phyloP scores from a whole-genome alignment of 148 eudicot species.

The Fallopia convolvulus region DNA sequence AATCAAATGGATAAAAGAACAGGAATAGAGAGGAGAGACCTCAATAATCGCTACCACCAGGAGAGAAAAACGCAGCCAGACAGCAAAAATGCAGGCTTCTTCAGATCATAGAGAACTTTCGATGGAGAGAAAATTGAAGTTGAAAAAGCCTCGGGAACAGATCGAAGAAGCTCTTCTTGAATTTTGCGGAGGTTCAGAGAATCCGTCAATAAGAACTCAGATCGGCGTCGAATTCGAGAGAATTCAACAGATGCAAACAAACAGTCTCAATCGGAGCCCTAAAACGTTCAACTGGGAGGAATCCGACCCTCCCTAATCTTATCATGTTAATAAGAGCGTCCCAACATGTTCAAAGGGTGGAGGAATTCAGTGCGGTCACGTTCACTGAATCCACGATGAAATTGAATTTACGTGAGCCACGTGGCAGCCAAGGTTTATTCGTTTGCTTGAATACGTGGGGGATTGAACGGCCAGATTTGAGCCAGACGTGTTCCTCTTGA shows the following conservation, averaged over 20 bases:
- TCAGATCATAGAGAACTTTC: not conserved
- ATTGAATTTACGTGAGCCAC: too few relatives aligned
- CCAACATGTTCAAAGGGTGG: not conserved
- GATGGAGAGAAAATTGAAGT: not conserved
- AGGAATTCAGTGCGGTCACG: not conserved
- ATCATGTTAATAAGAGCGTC: not conserved
- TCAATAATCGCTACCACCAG: not conserved
- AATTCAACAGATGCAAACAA: slow-evolving; percentile 1
- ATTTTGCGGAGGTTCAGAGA: not conserved
- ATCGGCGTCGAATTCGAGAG: not conserved
- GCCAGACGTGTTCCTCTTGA: not conserved
- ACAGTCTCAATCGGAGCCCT: not conserved
- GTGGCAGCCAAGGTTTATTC: too few relatives aligned
- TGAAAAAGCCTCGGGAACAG: not conserved
- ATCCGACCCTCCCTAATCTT: not conserved
- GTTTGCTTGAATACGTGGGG: not conserved
- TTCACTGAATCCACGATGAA: too few relatives aligned
- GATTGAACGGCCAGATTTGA: not conserved
- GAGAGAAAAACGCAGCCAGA: not conserved
- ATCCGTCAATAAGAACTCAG: not conserved
- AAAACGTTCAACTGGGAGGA: not conserved
- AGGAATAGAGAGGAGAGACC: not conserved
- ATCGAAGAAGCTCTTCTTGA: not conserved
- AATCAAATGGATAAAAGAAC: not conserved
- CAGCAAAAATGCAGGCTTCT: not conserved